Percentiles rank a stretch among this genome's conserved stretches.
These are phyloP conservation scores for Penicillium ucsense DNA, from an alignment of 495 filamentous ascomycete species.

Conservation along the genomic window DNA sequence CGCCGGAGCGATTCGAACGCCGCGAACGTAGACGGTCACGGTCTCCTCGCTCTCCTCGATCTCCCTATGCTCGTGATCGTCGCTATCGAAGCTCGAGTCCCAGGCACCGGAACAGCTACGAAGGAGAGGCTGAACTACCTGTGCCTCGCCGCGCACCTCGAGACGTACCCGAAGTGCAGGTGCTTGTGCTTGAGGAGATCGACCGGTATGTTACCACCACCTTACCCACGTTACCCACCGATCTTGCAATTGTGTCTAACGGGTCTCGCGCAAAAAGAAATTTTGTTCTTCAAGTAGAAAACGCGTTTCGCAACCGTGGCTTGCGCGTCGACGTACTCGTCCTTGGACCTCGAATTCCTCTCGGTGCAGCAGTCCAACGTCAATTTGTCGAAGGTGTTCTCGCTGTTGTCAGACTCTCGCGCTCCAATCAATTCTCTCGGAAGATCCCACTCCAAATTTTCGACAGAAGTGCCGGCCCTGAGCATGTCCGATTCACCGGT, in stretches of 20 bases:
- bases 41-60: conserved; percentile 46
- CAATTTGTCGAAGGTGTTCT: conserved; percentile 85
- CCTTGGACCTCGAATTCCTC: conserved; percentile 65
- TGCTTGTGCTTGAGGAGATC: conserved; percentile 72
- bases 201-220: conserved; percentile 43
- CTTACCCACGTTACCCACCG: neutral
- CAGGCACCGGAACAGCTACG: conserved; percentile 38
- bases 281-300: conserved; percentile 75
- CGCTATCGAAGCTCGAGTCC: conserved; percentile 65
- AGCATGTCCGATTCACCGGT: conserved; percentile 71
- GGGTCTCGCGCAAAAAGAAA: conserved; percentile 36
- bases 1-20: conserved; percentile 48
- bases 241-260: neutral
- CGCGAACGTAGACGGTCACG: conserved; percentile 57
- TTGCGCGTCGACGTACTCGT: conserved; percentile 68
- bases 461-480: conserved; percentile 59
- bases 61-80: conserved; percentile 45
- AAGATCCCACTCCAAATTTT: conserved; percentile 78
- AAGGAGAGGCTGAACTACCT: conserved; percentile 53
- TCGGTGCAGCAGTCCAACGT: conserved; percentile 67
- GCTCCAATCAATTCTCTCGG: conserved; percentile 52
- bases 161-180: conserved; percentile 85
- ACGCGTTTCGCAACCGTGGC: conserved; percentile 57
- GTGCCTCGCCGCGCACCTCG: conserved; percentile 63
- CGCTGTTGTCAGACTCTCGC: conserved; percentile 68